Base-by-base conservation (phyloP, 495 filamentous ascomycete species). In the Glonium stellatum region DNA sequence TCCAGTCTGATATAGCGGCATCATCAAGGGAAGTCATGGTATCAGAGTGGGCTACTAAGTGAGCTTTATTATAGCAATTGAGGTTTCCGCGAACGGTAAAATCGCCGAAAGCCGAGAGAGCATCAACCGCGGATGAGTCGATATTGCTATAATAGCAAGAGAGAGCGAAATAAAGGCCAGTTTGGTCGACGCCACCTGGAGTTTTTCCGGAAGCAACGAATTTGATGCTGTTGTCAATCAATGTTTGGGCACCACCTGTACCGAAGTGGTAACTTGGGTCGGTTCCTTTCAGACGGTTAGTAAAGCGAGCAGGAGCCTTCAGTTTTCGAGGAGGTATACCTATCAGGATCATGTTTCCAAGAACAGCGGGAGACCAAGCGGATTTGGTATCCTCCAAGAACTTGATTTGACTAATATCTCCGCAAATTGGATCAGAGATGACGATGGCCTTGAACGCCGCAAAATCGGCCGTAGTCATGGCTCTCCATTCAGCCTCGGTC, bases 11-110 rank as follows among this genome's bases (percentile, higher is more conserved):
- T 4, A 79, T 70, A 11, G 69, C 64, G 4, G 12, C 54, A 64
- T 80, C 78, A 44, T 71, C 70, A 21, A 80, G 67, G 6, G 68
- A 69, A 1, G 61, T 68, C 55, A 80, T 69, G 48, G 75, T 74
- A 0, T 55, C 44, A 12, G 73, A 74, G 11, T 60, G 58, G 62
- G 77, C 78, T 13, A 78, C 76, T 8, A 79, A 72, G 60, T 80
- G 78, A 5, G 66, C 76, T 10, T 77, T 63, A 64, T 80, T 74
- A 46, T 70, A 70, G 57, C 67, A 59, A 22, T 62, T 61, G 11
- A 61, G 22, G 37, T 70, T 65, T 9, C 55, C 68, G n/a, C 68
- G 62, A 15, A 64, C 54, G 2, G 62, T 63, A 60, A 70, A 70
- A 55, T 67, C 66, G 18, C 66, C 63, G 11, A 80, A 77, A 41